Conservation (phyloP, 148 eudicot species). For the Arbutus unedo region DNA sequence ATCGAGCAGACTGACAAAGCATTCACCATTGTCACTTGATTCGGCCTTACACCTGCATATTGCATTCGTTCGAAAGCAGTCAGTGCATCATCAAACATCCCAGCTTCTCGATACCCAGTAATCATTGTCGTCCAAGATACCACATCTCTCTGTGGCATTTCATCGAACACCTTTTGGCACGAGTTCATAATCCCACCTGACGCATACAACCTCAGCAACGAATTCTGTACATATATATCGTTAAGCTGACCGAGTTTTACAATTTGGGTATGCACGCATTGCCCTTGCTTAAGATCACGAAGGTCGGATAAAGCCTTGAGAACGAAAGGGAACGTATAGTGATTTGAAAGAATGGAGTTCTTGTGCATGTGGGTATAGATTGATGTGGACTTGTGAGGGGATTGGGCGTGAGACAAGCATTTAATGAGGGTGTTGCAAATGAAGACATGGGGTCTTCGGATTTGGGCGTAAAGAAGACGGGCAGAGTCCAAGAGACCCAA, state of each 20-base stretch:
- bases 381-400: slow-evolving; percentile 23
- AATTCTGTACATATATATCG: slow-evolving; percentile 42
- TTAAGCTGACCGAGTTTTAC: slow-evolving; percentile 26
- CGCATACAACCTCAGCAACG: slow-evolving; percentile 40
- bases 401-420: slow-evolving; percentile 33
- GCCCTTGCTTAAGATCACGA: slow-evolving; percentile 23
- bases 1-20: slow-evolving; percentile 43
- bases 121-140: slow-evolving; percentile 56
- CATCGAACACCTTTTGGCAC: slow-evolving; percentile 40
- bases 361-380: slow-evolving; percentile 39
- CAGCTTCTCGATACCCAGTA: slow-evolving; percentile 32
- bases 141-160: slow-evolving; percentile 50
- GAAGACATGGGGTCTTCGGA: slow-evolving; percentile 36
- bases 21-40: slow-evolving; percentile 51
- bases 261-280: slow-evolving; percentile 34
- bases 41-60: slow-evolving; percentile 33
- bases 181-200: slow-evolving; percentile 28
- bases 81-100: slow-evolving; percentile 36
- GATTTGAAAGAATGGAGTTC: slow-evolving; percentile 23
- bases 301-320: slow-evolving; percentile 38
- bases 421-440: slow-evolving; percentile 40
- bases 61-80: slow-evolving; percentile 37
- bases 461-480: slow-evolving; percentile 30
- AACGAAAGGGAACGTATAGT: slow-evolving; percentile 47
- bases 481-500: slow-evolving; percentile 29